Conservation (phyloP, 2,329 filamentous ascomycete species). For the Botrytis cinerea region DNA sequence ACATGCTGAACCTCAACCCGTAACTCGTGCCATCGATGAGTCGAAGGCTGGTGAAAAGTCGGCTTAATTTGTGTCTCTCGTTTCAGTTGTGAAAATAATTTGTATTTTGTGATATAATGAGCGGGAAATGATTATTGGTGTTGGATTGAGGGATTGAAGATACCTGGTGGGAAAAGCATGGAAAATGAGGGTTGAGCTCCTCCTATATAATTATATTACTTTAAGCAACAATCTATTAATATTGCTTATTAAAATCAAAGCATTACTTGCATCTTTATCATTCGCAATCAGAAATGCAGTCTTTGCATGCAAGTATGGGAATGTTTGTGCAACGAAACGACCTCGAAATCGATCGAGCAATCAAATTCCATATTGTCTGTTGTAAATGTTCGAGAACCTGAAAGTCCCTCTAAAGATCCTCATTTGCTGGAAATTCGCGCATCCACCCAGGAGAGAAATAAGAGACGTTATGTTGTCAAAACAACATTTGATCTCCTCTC, state of each 20-base stretch:
- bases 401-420: too few relatives aligned
- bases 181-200: not conserved
- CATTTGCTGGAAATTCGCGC: too few relatives aligned
- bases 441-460: too few relatives aligned
- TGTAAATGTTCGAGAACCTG: too few relatives aligned
- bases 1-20: not conserved
- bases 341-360: too few relatives aligned
- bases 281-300: not conserved
- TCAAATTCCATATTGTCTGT: too few relatives aligned
- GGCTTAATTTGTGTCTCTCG: not conserved
- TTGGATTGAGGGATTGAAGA: not conserved
- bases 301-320: not conserved
- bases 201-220: not conserved
- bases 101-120: not conserved
- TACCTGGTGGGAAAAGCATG: not conserved
- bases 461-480: too few relatives aligned
- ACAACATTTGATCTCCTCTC: too few relatives aligned
- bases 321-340: too few relatives aligned
- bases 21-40: conserved; percentile 4
- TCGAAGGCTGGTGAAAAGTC: conserved; percentile 1
- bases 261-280: not conserved
- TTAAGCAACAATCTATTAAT: not conserved
- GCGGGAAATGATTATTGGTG: not conserved
- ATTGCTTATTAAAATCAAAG: not conserved
- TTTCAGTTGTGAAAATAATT: not conserved